phyloP scores from a whole-genome alignment of 2,329 filamentous ascomycete species.

The Elsinoe fawcettii region DNA sequence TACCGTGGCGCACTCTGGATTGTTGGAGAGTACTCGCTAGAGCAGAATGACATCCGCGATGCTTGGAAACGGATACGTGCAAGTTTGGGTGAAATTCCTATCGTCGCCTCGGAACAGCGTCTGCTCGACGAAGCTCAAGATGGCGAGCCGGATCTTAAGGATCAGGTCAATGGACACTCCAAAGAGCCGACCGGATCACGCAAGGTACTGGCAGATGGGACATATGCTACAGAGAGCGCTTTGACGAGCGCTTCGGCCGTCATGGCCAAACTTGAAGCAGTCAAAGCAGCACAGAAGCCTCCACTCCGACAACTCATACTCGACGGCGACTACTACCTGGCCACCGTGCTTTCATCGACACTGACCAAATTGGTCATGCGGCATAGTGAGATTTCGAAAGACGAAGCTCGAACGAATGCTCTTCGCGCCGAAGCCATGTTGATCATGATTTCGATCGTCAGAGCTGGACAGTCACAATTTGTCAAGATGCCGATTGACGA shows the following conservation, averaged over 20 bases:
- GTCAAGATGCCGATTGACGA: slow-evolving; percentile 96
- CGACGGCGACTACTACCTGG: slow-evolving; percentile 94
- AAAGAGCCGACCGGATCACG: slow-evolving; percentile 79
- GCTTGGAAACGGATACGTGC: slow-evolving; percentile 94
- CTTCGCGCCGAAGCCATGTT: slow-evolving; percentile 95
- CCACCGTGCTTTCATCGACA: slow-evolving; percentile 89
- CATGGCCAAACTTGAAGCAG: slow-evolving; percentile 85
- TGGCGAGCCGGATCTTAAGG: slow-evolving; percentile 53
- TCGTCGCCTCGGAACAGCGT: slow-evolving; percentile 87
- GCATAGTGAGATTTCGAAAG: slow-evolving; percentile 84
- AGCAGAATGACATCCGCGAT: slow-evolving; percentile 88
- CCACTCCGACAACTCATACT: slow-evolving; percentile 90
- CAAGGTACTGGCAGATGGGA: slow-evolving; percentile 90
- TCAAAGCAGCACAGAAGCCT: slow-evolving; percentile 94
- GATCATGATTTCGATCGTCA: slow-evolving; percentile 98
- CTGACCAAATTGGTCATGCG: slow-evolving; percentile 97
- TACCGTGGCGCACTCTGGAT: slow-evolving; percentile 97
- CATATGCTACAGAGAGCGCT: slow-evolving; percentile 93
- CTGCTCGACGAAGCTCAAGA: slow-evolving; percentile 73
- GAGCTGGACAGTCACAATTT: slow-evolving; percentile 96
- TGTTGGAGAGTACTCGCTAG: slow-evolving; percentile 90
- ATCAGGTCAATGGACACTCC: slow-evolving; percentile 71
- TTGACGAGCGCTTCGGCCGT: slow-evolving; percentile 86
- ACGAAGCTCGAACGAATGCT: slow-evolving; percentile 81
- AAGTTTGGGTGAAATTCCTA: slow-evolving; percentile 92